These are phyloP conservation scores for Colletotrichum cereale DNA, from an alignment of 2,329 filamentous ascomycete species.

Conservation along the genomic window DNA sequence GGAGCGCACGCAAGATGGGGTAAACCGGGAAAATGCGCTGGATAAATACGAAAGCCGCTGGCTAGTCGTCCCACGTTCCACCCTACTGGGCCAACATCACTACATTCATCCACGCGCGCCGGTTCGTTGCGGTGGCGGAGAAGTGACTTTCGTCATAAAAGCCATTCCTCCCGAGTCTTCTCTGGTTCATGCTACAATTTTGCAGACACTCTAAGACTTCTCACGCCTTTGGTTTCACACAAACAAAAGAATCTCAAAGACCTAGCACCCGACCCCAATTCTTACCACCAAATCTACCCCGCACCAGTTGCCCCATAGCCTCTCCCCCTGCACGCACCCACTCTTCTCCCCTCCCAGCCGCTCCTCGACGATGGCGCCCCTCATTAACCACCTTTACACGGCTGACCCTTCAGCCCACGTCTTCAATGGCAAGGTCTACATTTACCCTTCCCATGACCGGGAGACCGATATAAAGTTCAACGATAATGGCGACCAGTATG, in stretches of 20 bases:
- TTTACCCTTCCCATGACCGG: slow-evolving; percentile 86
- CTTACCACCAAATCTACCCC: slow-evolving; percentile 1
- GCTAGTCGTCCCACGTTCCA: slow-evolving; percentile 40
- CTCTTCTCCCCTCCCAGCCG: not conserved
- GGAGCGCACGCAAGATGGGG: slow-evolving; percentile 27
- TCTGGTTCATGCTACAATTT: not conserved
- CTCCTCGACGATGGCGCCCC: slow-evolving; percentile 60
- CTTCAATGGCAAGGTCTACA: slow-evolving; percentile 80
- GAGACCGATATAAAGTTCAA: slow-evolving; percentile 81
- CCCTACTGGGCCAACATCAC: slow-evolving; percentile 34
- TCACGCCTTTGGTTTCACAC: not conserved
- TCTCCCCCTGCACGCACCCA: not conserved
- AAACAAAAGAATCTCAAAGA: not conserved
- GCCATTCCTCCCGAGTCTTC: not conserved
- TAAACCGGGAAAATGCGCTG: slow-evolving; percentile 42
- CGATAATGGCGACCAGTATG: slow-evolving; percentile 88
- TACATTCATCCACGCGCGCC: slow-evolving; percentile 27
- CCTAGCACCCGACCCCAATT: slow-evolving; percentile 8
- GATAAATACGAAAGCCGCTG: slow-evolving; percentile 40
- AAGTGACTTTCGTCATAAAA: slow-evolving; percentile 12
- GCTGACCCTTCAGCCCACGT: slow-evolving; percentile 86
- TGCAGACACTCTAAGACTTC: not conserved
- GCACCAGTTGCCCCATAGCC: slow-evolving; percentile 5
- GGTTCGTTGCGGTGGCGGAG: slow-evolving; percentile 11
- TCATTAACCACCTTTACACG: slow-evolving; percentile 82